Evolutionary conservation across 345 rosid species (phyloP), one percentile per base, ranked within the genome.

Genomic region (Lepidium sativum): DNA sequence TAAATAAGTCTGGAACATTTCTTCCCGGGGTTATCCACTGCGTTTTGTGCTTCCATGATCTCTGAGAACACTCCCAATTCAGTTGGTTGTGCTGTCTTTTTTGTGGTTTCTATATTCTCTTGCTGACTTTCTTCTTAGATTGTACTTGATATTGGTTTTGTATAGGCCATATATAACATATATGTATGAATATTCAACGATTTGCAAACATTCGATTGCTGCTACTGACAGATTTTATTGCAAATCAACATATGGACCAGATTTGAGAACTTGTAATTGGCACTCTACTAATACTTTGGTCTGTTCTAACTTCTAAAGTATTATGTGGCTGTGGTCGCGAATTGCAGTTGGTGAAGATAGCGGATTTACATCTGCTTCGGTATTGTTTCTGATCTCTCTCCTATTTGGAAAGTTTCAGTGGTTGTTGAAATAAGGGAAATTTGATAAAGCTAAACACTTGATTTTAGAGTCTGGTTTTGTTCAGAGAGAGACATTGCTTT

Each of bases 141-240:
- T 65, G 48, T 50, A 58, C 35, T 58, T 65, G 35, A 72, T 11
- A 50, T 58, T 72, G 62, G 62, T 72, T 65, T 58, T 51, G 76
- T 72, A 65, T 72, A 72, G 60, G 61, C 65, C 65, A 56, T 64
- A 34, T 71, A 47, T 64, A 39, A 50, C 32, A 56, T 71, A n/a
- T 43, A 6, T 56, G 65, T 65, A 57, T 71, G 70, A 54, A 55
- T 63, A 7, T 63, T 61, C 52, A 21, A 45, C 8, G 44, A 29
- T 50, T 16, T 57, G 53, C 57, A 34, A 27, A 63, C 51, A 15
- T 15, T 64, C n/a, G n/a, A 15, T 40, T 63, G 21, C 44, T 63
- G 56, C 50, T 63, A 31, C 27, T 13, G 8, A 27, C 37, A 20
- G 43, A 71, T 63, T 71, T 29, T 27, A 27, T 63, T 55, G 58